Conservation (phyloP, 2,329 filamentous ascomycete genomes). For the Neopestalotiopsis sp. region DNA sequence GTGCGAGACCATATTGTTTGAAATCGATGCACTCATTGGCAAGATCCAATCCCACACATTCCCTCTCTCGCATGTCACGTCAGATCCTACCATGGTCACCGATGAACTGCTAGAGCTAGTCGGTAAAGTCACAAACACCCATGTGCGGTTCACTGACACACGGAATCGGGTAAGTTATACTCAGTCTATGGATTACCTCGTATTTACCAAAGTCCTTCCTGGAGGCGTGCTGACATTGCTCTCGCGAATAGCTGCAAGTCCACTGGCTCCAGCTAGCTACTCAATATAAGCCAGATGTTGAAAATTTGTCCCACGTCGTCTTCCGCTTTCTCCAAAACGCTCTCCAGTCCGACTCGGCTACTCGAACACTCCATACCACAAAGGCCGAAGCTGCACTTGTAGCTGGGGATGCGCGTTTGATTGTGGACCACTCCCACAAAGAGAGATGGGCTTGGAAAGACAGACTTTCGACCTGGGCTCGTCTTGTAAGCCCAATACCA, state of each 20-base stretch:
- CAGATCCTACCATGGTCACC: conserved; percentile 20
- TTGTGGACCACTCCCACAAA: conserved; percentile 33
- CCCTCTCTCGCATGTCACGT: conserved; percentile 28
- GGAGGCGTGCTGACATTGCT: conserved; percentile 13
- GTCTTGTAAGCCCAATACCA: conserved; percentile 32
- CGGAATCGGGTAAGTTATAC: conserved; percentile 28
- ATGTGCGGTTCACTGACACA: conserved; percentile 25
- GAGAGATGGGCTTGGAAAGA: conserved; percentile 44
- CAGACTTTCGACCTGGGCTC: conserved; percentile 38
- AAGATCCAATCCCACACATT: conserved; percentile 30
- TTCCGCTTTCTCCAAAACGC: conserved; percentile 49
- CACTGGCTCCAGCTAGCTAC: conserved; percentile 45
- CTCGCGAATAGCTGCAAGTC: conserved; percentile 36
- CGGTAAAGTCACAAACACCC: conserved; percentile 41
- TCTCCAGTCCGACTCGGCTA: conserved; percentile 27
- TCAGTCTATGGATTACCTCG: not conserved
- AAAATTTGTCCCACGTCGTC: conserved; percentile 50
- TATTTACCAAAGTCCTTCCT: not conserved
- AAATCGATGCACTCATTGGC: conserved; percentile 37
- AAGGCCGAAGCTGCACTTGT: not conserved
- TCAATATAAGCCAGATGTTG: conserved; percentile 28
- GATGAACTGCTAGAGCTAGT: conserved; percentile 39
- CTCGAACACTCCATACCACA: conserved; percentile 28
- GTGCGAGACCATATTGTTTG: conserved; percentile 39
- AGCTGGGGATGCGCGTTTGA: conserved; percentile 26